Percentiles rank a stretch among this genome's conserved stretches.
phyloP scores from a whole-genome alignment of 202 grass and related monocot genomes.

The Setaria viridis region DNA sequence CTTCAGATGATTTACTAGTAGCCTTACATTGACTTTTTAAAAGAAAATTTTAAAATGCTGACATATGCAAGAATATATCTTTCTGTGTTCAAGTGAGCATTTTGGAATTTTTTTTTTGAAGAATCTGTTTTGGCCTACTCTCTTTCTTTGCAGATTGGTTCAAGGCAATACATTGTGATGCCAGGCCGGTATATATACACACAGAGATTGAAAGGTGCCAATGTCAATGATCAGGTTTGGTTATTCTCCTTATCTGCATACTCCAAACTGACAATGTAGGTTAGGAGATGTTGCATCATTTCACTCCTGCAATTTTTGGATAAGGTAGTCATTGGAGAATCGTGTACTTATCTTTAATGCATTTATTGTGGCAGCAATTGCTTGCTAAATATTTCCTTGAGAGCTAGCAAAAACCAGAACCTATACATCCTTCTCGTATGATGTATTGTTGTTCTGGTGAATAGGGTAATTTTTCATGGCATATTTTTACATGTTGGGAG shows the following conservation, averaged over 20 bases:
- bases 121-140: slow-evolving; percentile 16
- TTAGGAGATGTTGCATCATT: slow-evolving; percentile 29
- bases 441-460: neutral
- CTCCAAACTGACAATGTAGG: neutral
- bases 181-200: slow-evolving; percentile 83
- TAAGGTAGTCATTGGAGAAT: neutral
- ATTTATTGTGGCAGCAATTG: slow-evolving; percentile 19
- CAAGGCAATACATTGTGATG: slow-evolving; percentile 88
- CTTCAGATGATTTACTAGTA: neutral
- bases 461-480: neutral
- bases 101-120: neutral
- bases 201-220: slow-evolving; percentile 85
- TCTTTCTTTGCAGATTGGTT: slow-evolving; percentile 64
- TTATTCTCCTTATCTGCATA: slow-evolving; percentile 25
- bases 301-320: slow-evolving; percentile 21
- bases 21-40: neutral
- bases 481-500: slow-evolving; percentile 8
- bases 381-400: slow-evolving; percentile 18
- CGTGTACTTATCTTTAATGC: slow-evolving; percentile 4
- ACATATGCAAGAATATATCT: slow-evolving; percentile 23
- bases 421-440: neutral
- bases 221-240: slow-evolving; percentile 88
- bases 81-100: neutral
- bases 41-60: neutral
- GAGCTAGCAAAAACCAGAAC: neutral